phyloP scores from a whole-genome alignment of 306 rosid species.

The Prunus davidiana region DNA sequence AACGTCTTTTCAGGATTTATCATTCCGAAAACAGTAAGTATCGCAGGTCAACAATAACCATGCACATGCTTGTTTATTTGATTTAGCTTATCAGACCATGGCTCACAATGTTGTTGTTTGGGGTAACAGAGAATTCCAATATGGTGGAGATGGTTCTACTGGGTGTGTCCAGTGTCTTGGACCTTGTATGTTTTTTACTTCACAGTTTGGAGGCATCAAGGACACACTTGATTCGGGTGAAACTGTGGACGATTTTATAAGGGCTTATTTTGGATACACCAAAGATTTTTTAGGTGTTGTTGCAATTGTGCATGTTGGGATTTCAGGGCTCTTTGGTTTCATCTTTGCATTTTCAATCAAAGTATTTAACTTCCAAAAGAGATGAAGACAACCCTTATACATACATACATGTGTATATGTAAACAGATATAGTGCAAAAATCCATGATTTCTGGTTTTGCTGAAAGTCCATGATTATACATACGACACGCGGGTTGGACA shows the following conservation, averaged over 20 bases:
- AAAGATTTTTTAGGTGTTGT: conserved; percentile 47
- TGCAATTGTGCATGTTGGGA: conserved; percentile 44
- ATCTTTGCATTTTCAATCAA: conserved; percentile 61
- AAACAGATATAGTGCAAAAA: background rate
- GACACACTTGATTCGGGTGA: conserved; percentile 48
- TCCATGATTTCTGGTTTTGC: too few species aligned
- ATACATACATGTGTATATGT: background rate
- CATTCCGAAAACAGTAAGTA: conserved; percentile 57
- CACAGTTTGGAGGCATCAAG: conserved; percentile 54
- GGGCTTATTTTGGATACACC: conserved; percentile 54
- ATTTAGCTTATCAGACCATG: background rate
- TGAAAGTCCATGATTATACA: background rate
- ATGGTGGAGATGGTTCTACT: conserved; percentile 83
- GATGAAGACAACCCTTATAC: conserved; percentile 27
- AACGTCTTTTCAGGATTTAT: conserved; percentile 68
- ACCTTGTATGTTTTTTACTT: conserved; percentile 50
- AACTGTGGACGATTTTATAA: conserved; percentile 48
- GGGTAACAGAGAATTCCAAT: conserved; percentile 62
- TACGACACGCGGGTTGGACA: too few species aligned
- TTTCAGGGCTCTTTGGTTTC: conserved; percentile 53
- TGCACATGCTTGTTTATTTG: background rate
- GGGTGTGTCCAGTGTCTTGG: conserved; percentile 71
- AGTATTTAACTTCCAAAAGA: conserved; percentile 71
- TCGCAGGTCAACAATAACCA: too few species aligned
- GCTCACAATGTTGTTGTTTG: background rate